These are phyloP conservation scores for Panicum miliaceum DNA, from an alignment of 176 grass and related monocot genomes.

Conservation along the genomic window DNA sequence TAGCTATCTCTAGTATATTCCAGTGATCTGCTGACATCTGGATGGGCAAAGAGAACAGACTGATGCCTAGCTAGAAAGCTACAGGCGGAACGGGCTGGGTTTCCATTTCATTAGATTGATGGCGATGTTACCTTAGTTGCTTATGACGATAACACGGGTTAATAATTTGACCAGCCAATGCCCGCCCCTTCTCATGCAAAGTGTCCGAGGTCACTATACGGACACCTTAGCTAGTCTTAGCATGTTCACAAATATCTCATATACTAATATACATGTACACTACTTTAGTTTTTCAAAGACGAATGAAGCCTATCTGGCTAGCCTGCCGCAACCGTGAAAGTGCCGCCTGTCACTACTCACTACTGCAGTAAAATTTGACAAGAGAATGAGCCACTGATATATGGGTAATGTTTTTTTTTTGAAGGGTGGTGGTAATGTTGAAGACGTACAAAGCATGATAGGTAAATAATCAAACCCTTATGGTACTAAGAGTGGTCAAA, in stretches of 20 bases:
- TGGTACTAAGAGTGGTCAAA: background rate
- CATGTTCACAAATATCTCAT: slow-evolving; percentile 50
- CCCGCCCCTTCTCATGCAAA: slow-evolving; percentile 32
- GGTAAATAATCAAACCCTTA: background rate
- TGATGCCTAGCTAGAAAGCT: background rate
- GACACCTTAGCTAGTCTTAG: slow-evolving; percentile 5
- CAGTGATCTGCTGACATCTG: slow-evolving; percentile 30
- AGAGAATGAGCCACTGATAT: background rate
- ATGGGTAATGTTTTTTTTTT: background rate
- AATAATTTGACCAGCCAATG: slow-evolving; percentile 51
- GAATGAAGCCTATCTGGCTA: no score
- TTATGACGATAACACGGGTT: slow-evolving; percentile 40
- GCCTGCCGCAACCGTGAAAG: background rate
- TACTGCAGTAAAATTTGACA: background rate
- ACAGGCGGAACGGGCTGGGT: background rate
- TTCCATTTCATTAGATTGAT: slow-evolving; percentile 1
- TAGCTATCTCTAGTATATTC: background rate
- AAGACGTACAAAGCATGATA: background rate
- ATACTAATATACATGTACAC: background rate
- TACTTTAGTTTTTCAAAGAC: slow-evolving; percentile 7
- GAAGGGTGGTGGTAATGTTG: background rate
- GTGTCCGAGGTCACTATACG: slow-evolving; percentile 32
- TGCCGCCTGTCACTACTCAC: background rate
- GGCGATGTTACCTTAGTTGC: slow-evolving; percentile 13
- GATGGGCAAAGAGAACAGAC: slow-evolving; percentile 7